Evolutionary conservation across 495 filamentous ascomycete species (phyloP), one percentile per base, ranked within the genome.

Genomic region (Annulohypoxylon nitens): DNA sequence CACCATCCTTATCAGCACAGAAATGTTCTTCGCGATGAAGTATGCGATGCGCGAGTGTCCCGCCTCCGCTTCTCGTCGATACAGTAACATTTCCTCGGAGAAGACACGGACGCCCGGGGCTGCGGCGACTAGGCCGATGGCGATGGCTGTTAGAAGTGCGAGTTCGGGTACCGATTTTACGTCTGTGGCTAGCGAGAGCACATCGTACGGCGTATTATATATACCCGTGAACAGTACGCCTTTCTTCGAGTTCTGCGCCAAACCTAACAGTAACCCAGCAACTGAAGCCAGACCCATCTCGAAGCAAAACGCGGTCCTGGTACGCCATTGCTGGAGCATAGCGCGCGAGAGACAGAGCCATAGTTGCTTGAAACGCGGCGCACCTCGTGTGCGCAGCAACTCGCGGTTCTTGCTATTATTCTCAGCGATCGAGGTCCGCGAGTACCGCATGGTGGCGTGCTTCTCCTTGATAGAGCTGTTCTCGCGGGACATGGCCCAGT

Each of bases 11-110:
- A 83, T 81, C 1, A 87, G 14, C 0, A 83, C 83, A 0, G 83
- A 79, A 0, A 89, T 10, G 14, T 84, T 80, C 73, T 90, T 90
- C n/a, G 85, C 87, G 0, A 88, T 34, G 78, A 86, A 90, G 66
- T 89, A 88, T 0, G 88, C 86, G 41, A 82, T 75, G 23, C 82
- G 71, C 57, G 85, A 88, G 71, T 90, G 88, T 0, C 88, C 86
- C 0, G 84, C 80, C 26, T 85, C 82, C 0, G 85, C 78, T 76
- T 89, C 87, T 1, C 87, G 84, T 30, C 79, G 79, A 65, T 85
- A 86, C 37, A 87, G 79, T 12, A 86, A 73, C 75, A 87, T 85
- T 74, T 90, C 87, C 60, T 89, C 87, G 7, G 86, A 87, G 73
- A 88, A 89, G 50, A 86, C 78, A 61, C 81, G 82, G 37, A 89